Percentiles rank a stretch among this genome's conserved stretches.
Conservation (phyloP, 495 filamentous ascomycete genomes). For the Neurospora intermedia region DNA sequence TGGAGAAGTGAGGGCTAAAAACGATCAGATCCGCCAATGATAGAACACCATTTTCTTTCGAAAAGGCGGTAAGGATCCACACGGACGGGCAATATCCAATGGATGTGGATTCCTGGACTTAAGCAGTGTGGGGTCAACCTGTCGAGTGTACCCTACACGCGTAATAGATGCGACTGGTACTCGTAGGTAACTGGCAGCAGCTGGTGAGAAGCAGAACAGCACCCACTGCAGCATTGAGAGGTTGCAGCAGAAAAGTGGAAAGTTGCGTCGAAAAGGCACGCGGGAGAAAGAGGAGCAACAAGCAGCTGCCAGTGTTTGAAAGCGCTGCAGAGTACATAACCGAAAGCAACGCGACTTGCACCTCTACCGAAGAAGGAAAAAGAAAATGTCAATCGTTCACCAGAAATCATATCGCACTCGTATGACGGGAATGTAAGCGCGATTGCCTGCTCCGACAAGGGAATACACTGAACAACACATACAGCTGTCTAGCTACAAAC, state of each 20-base stretch:
- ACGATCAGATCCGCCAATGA: not conserved
- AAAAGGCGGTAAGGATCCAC: slow-evolving; percentile 25
- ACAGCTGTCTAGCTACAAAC: not conserved
- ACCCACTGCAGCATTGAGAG: slow-evolving; percentile 1
- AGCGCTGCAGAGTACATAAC: not conserved
- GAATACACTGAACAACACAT: not conserved
- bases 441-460: not conserved
- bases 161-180: not conserved
- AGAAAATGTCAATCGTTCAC: not conserved
- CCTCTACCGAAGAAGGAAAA: not conserved
- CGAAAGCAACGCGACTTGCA: not conserved
- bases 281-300: not conserved
- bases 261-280: not conserved
- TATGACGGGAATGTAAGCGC: not conserved
- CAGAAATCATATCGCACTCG: not conserved
- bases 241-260: not conserved
- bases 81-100: not conserved
- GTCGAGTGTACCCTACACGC: too few species aligned
- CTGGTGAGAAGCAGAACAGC: not conserved
- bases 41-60: slow-evolving; percentile 6
- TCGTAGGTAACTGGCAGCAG: not conserved
- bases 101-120: not conserved
- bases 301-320: not conserved
- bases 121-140: slow-evolving; percentile 2
- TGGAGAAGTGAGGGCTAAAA: slow-evolving; percentile 3